phyloP scores from a whole-genome alignment of 352 stramenopile genomes.

The Peronosclerospora sorghi region DNA sequence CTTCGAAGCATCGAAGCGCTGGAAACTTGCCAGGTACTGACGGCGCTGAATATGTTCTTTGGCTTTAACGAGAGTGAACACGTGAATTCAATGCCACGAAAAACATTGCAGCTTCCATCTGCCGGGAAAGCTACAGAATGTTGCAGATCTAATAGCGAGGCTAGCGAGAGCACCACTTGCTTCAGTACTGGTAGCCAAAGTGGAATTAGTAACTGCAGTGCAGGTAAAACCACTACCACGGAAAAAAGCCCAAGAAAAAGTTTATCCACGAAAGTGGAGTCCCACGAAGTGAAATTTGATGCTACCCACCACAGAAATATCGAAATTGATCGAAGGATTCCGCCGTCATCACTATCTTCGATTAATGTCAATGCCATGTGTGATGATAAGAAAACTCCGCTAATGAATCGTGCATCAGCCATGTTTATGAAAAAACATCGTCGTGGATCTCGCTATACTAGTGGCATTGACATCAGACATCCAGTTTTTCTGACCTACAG shows the following conservation, averaged over 20 bases:
- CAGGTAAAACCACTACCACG: neutral
- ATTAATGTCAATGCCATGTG: no score
- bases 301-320: no score
- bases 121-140: conserved; percentile 1
- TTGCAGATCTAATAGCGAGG: conserved; percentile 8
- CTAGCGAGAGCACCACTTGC: conserved; percentile 10
- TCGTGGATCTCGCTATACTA: conserved; percentile 13
- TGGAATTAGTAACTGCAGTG: conserved; percentile 2
- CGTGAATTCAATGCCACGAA: conserved; percentile 3
- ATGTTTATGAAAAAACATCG: no score
- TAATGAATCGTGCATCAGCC: no score
- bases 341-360: no score
- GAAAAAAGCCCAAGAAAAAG: no score
- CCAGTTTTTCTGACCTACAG: conserved; percentile 14
- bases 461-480: conserved; percentile 9
- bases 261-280: no score
- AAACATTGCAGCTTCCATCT: conserved; percentile 6
- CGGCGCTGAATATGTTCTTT: conserved; percentile 30
- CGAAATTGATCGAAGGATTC: no score
- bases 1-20: conserved; percentile 27
- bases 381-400: no score
- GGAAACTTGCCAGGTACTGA: conserved; percentile 36
- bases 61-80: conserved; percentile 26
- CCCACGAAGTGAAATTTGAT: no score
- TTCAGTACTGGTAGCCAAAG: conserved; percentile 13